Base-by-base conservation (phyloP, 2,329 filamentous ascomycete genomes). In the Fusarium sterilihyphosum region DNA sequence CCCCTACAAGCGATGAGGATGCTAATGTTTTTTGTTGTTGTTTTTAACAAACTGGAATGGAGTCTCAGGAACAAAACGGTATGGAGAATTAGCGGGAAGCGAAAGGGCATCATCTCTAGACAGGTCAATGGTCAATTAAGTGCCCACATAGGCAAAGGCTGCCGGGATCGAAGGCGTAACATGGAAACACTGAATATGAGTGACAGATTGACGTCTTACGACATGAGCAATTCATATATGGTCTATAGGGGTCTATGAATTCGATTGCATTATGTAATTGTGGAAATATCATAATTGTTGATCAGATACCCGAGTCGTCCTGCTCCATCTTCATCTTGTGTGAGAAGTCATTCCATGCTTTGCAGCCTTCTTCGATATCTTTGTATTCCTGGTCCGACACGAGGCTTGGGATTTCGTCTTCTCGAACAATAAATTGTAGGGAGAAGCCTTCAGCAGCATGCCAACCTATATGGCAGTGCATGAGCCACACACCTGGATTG, bases 401-500 rank as follows among this genome's bases (percentile, higher is more conserved):
- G 14, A 76, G 60, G 22, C 17, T 65, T 8, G 65, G 59, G 16
- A 77, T 78, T 37, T 77, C 75, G 20, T 76, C 66, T 14, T 71
- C 73, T 20, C 75, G 75, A 40, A 78, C 71, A 24, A 77, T 50
- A 38, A 77, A 78, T 47, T 77, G 75, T 22, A 77, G 43, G 1
- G 75, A 73, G 40, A 77, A 77, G 13, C 75, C 75, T 46, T 77
- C 73, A 8, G 75, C 74, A 38, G 72, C 74, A 35, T 77, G 75
- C 75, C 75, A 77, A 20, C 76, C 76, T 40, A 87, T 85, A 75
- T 88, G 86, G 75, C 86, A 88, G 75, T 88, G 86, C 79, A 88
- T 84, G 17, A 86, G 80, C 86, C 86, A 88, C 1, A 82, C 80
- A 1, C 87, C 87, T 2, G 87, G 85, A 78, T 89, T 89, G 66